Evolutionary conservation across 345 rosid genomes (phyloP), one percentile per base, ranked within the genome.

Genomic region (Aethionema arabicum): DNA sequence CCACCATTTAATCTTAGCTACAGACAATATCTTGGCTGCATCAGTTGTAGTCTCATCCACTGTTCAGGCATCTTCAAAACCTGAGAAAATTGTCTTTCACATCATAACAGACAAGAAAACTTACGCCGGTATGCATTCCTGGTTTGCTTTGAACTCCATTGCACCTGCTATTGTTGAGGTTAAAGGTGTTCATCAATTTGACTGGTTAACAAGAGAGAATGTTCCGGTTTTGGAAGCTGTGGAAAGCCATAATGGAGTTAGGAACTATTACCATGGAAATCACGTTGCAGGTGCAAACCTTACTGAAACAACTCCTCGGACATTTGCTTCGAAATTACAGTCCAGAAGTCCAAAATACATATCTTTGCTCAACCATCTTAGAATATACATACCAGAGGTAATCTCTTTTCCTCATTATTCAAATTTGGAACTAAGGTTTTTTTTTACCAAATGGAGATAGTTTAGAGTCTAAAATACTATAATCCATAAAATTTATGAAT

Each of bases 211-310:
- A 6, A 83, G 98, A 73, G 99, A 95, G 81, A 95, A 90, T 70
- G 99, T 95, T 66, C 99, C 99, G 11, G 99, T 95, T 70, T 77
- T 95, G 74, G 99, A 95, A 66, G 99, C 96, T 76, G 90, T 95
- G 58, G 98, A 95, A 80, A 85, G 73, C 67, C 93, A 83, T 78
- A 74, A 85, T 73, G 86, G 81, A 61, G 83, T 95, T 63, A 77
- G 98, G 78, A 73, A 78, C 75, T 90, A 95, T 69, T 95, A 95
- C 75, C 99, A 95, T 72, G 99, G 99, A 48, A 90, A 95, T 77
- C 98, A 95, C 67, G 55, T 88, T 72, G 82, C 91, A 12, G 96
- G 96, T 52, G 78, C 91, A 46, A 88, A 95, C 78, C 91, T 95
- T 67, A 71, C 83, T 21, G 80, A 81, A 56, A 90, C 84, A 43